Evolutionary conservation across 495 filamentous ascomycete genomes (phyloP).

Genomic region (Neurospora discreta): DNA sequence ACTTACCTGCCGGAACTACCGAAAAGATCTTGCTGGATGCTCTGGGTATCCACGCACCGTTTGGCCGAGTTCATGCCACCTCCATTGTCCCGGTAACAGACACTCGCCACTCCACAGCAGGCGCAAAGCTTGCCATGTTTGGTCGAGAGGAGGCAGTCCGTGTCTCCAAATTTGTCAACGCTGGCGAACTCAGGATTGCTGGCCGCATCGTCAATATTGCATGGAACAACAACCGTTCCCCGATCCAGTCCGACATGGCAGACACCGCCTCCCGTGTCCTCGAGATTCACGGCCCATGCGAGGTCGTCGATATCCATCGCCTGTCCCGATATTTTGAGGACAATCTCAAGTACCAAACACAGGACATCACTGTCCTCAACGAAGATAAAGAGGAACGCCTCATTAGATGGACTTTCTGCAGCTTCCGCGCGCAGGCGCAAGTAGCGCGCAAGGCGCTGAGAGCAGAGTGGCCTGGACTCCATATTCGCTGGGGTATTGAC

Average conservation of each 20-base stretch:
- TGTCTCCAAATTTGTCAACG: not conserved
- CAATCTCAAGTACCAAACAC: not conserved
- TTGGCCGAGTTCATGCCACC: not conserved
- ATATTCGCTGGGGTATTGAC: not conserved
- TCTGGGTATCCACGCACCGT: not conserved
- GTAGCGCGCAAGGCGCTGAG: not conserved
- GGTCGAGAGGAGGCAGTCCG: not conserved
- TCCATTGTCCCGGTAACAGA: not conserved
- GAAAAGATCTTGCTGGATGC: not conserved
- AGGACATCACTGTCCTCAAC: not conserved
- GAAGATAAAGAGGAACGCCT: not conserved
- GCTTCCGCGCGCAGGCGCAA: not conserved
- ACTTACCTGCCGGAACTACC: not conserved
- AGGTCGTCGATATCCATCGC: not conserved
- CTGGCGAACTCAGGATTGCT: not conserved
- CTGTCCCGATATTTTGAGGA: not conserved
- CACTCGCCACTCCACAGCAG: not conserved
- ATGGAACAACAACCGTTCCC: not conserved
- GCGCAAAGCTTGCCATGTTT: not conserved
- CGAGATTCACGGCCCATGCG: not conserved
- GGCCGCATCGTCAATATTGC: not conserved
- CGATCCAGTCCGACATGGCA: not conserved
- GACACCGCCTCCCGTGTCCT: too few relatives aligned
- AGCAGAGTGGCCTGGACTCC: not conserved
- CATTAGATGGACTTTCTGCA: not conserved